Base-by-base conservation (phyloP, 2,329 filamentous ascomycete genomes). In the Aschersonia sp. region DNA sequence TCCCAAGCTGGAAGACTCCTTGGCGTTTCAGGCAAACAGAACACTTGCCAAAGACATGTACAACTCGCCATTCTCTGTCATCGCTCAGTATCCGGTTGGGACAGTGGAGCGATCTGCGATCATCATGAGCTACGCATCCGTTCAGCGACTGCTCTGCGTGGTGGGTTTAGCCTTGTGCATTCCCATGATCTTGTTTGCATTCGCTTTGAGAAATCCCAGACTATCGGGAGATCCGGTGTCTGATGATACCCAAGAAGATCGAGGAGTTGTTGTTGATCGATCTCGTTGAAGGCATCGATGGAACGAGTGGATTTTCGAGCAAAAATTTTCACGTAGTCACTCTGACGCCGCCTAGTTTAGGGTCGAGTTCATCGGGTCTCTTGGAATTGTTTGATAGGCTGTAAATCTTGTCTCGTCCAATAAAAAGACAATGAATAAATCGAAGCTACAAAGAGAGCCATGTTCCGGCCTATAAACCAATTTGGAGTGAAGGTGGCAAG, bases 121-220 rank as follows among this genome's bases (percentile, higher is more conserved):
- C 30, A 68, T 74, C 41, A 50, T 52, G 12, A 65, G 69, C 43
- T 74, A 74, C 53, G 59, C 64, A 46, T 58, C 68, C 37, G 63
- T 70, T 1, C 71, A 73, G 59, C 56, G 61, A 2, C 52, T 71
- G 5, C 63, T 74, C 0, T 68, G 63, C 49, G 64, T 71, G 41
- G 65, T 68, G 0, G 71, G 69, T 6, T 65, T 73, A 32, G 67
- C 62, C 40, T 52, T 74, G 6, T 70, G 67, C 30, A 61, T 72
- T 11, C 70, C 70, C 4, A 66, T 73, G 56, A 68, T 73, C 51
- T 62, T 48, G 0, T 69, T 73, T 50, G 68, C 70, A 0, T 51
- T 67, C 39, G 57, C 58, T 5, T 53, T 73, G 42, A 57, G 67
- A 8, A 70, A 73, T 53, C 71, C 69, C 0, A 62, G 58, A 45